Base-by-base conservation (phyloP, 305 asterid genomes). In the Ruellia speciosa region DNA sequence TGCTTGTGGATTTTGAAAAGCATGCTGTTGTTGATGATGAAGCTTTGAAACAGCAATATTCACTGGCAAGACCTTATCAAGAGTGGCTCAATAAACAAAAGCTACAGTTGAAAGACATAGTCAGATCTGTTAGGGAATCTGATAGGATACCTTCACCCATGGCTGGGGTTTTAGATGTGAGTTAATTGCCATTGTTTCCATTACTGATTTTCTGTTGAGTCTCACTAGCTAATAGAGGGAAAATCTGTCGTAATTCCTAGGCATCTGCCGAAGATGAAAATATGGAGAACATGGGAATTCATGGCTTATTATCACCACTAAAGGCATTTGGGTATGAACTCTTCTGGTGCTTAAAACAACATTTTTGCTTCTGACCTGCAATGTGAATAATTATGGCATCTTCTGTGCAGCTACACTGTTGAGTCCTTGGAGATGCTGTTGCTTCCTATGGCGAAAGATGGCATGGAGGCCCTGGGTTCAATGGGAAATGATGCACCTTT, bases 401-500 rank as follows among this genome's bases (percentile, higher is more conserved):
- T 16, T 64, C 7, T 46, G 33, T 78, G 83, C 82, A 87, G 97
- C 69, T 93, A 88, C 73, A 93, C 89, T 17, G 79, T 81, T 67
- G 99, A 93, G 70, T 75, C 99, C 53, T 66, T 93, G 77, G 97
- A 93, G 77, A 93, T 93, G 99, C 78, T 93, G 62, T 72, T 93
- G 53, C 80, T 93, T 9, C 99, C 99, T 14, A 93, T 93, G 99
- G 99, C 97, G 0, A 93, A 86, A 79, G 95, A 84, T 71, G 99
- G 97, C 34, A 65, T 77, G 18, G 99, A 93, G 76, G 95, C 99
- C 71, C 99, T 93, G 57, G 99, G 99, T 52, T 93, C 99, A 13
- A 93, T 93, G 99, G 99, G 99, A 66, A 93, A 93, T 56, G 97
- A 93, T 71, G 90, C 99, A 59, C 99, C 97, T 17, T 70, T 93